Evolutionary conservation across 371 early-diverging fungal genomes (phyloP), one percentile per base, ranked within the genome.

Genomic region (Choanephora cucurbitarum): DNA sequence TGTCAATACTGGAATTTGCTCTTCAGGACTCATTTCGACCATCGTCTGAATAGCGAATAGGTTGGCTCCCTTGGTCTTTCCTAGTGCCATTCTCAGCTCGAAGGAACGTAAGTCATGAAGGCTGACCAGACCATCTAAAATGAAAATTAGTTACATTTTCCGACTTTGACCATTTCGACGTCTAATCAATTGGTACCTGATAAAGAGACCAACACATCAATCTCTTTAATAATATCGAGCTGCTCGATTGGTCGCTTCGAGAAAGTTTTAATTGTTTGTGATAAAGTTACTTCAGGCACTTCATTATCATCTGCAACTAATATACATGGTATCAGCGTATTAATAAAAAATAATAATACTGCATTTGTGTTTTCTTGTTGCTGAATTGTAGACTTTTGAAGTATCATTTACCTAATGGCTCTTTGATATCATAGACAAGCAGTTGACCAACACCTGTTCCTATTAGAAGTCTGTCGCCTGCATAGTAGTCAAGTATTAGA

Each of bases 91-190:
- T 31, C 84, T 71, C 43, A 85, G 73, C 45, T 84, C 83, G 49
- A 87, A 85, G 1, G 91, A 79, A 44, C 84, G 84, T 39, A 90
- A 62, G 72, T 91, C 90, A 58, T 87, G 88, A n/a, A 91, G 81
- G 43, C 82, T 87, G 44, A 90, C 86, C 52, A 79, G 66, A 3
- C 84, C 84, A 64, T 92, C 92, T 87, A 50, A 31, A 10, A 22
- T 18, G 48, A 21, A 14, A 18, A 15, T 9, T 42, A 34, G 31
- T 32, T 14, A 19, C 14, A 23, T 4, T 22, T 19, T 5, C 9
- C 23, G 13, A 10, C n/a, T n/a, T n/a, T n/a, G n/a, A n/a, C n/a
- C n/a, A n/a, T n/a, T n/a, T n/a, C n/a, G n/a, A n/a, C n/a, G n/a
- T n/a, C n/a, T n/a, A n/a, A n/a, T 14, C 23, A 10, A 18, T 39